A percentile compares a stretch with the other conserved stretches of the same genome.
Evolutionary conservation across 2,329 filamentous ascomycete genomes (phyloP).

Genomic region (Cadophora luteo-olivacea): DNA sequence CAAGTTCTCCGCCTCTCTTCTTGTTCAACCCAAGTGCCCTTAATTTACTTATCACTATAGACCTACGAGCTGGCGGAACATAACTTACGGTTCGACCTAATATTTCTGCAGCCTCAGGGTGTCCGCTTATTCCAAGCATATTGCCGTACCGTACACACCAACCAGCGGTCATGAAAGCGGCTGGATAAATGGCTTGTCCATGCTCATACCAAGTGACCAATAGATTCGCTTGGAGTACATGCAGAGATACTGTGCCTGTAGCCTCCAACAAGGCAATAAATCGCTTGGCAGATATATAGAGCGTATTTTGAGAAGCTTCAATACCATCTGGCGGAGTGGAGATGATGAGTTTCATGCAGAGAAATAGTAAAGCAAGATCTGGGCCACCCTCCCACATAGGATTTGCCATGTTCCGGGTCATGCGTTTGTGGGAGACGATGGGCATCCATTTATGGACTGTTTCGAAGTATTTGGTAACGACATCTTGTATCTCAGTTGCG

Average conservation of each 20-base stretch:
- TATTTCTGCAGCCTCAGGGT: slow-evolving; percentile 46
- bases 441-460: slow-evolving; percentile 56
- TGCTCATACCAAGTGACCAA: slow-evolving; percentile 56
- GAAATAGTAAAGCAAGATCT: slow-evolving; percentile 54
- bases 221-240: slow-evolving; percentile 53
- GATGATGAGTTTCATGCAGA: slow-evolving; percentile 56
- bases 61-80: neutral
- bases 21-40: slow-evolving; percentile 54
- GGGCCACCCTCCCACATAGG: slow-evolving; percentile 52
- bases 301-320: slow-evolving; percentile 45
- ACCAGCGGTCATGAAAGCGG: slow-evolving; percentile 56
- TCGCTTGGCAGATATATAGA: slow-evolving; percentile 53
- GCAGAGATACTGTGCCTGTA: slow-evolving; percentile 50
- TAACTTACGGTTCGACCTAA: slow-evolving; percentile 47
- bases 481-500: slow-evolving; percentile 46
- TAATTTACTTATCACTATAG: neutral
- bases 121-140: slow-evolving; percentile 51
- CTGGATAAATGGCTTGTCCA: slow-evolving; percentile 56
- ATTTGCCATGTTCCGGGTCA: slow-evolving; percentile 48
- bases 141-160: slow-evolving; percentile 53
- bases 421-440: slow-evolving; percentile 54
- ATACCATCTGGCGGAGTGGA: slow-evolving; percentile 47
- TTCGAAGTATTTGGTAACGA: slow-evolving; percentile 51
- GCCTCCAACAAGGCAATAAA: slow-evolving; percentile 51
- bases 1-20: slow-evolving; percentile 55